phyloP scores from a whole-genome alignment of 805 yeast species.

The Blastobotrys chiropterorum region DNA sequence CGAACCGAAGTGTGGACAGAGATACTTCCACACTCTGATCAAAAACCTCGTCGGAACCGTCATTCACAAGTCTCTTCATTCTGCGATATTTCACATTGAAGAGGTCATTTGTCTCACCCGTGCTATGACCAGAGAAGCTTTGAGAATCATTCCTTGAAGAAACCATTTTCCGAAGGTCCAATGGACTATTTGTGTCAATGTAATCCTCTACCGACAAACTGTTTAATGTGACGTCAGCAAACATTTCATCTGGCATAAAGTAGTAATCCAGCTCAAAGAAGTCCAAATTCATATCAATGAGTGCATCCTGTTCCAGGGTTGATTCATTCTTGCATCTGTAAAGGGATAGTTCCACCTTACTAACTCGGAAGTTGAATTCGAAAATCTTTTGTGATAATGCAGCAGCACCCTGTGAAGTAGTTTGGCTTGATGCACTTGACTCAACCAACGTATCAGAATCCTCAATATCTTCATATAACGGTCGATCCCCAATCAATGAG shows the following conservation, averaged over 20 bases:
- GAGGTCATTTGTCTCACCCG: constrained; percentile 33
- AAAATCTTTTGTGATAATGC: constrained; percentile 49
- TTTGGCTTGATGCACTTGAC: neutral
- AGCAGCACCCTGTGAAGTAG: neutral
- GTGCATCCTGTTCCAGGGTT: constrained; percentile 54
- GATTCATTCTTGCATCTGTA: constrained; percentile 60
- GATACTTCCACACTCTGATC: constrained; percentile 71
- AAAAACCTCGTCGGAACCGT: constrained; percentile 40
- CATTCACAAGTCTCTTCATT: constrained; percentile 52
- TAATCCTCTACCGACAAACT: constrained; percentile 71
- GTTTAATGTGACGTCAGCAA: constrained; percentile 54
- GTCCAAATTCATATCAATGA: constrained; percentile 70
- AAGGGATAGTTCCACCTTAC: constrained; percentile 52
- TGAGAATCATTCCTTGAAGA: constrained; percentile 40
- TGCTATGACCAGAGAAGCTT: constrained; percentile 31
- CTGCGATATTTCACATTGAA: constrained; percentile 56
- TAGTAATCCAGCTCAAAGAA: constrained; percentile 53
- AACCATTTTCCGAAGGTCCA: constrained; percentile 60
- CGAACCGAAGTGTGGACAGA: constrained; percentile 71
- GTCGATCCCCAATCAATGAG: neutral
- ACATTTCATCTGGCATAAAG: constrained; percentile 56
- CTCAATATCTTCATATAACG: neutral
- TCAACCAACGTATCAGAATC: neutral
- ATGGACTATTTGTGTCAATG: constrained; percentile 54
- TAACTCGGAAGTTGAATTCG: constrained; percentile 69